Base-by-base conservation (phyloP, 2,329 filamentous ascomycete genomes). In the Waltergamsia citrina region DNA sequence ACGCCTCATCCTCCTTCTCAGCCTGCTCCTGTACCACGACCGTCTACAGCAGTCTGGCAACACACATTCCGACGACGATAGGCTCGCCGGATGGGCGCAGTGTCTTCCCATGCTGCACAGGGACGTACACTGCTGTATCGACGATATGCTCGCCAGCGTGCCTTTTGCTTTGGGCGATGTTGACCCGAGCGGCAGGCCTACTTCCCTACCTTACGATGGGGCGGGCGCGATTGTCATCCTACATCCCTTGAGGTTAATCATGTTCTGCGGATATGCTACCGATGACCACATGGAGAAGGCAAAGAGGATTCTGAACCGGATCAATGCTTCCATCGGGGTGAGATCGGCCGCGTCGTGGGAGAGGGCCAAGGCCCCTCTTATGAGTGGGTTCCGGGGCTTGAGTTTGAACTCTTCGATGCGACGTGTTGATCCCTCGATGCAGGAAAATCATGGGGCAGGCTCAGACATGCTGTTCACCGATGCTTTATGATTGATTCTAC, bases 91-190 rank as follows among this genome's bases (percentile, higher is more conserved):
- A 8, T 39, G 38, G 38, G 35, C 19, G 17, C 29, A 33, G 11
- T 38, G 37, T 7, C 31, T 45, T 4, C 34, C 45, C 2, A n/a
- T 39, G 4, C 32, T 55, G 16, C 40, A 47, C 28, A 18, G 32
- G 6, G 49, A 56, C 22, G 44, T 49, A 1, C 33, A 37, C 5
- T 42, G 43, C 23, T 46, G 43, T 10, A 48, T 56, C 16, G 48
- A 53, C 29, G 53, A 56, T 30, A 56, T 56, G 21, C 41, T 56
- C 4, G 32, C 42, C 5, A 38, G 41, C 17, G 51, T 56, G 15
- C 53, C 53, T 1, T 56, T 51, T 21, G 52, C 52, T 3, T 37
- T 56, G 1, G 52, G 52, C 7, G 51, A 55, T 15, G 38, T 53
- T 21, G 41, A 45, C 14, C 30, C 41, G 1, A 42, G 30, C 15